These are phyloP conservation scores for Malassezia nana DNA, from an alignment of 1,284 basidiomycete genomes.

Conservation along the genomic window DNA sequence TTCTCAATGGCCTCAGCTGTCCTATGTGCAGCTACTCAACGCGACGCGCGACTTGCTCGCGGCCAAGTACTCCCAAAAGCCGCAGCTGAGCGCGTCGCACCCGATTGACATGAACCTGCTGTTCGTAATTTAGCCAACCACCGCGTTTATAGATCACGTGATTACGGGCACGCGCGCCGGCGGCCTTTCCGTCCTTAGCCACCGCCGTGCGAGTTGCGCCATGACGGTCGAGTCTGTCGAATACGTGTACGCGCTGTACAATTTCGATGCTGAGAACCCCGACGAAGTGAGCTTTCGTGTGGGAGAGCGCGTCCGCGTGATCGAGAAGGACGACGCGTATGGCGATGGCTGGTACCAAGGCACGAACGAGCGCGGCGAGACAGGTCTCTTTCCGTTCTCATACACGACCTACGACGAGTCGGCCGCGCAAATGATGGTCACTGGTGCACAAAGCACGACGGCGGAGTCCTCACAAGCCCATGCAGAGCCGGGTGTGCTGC, in stretches of 20 bases:
- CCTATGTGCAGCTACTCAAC: constrained; percentile 44
- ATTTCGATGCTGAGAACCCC: constrained; percentile 80
- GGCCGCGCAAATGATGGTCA: constrained; percentile 22
- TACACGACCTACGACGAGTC: constrained; percentile 57
- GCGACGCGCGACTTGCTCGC: constrained; percentile 35
- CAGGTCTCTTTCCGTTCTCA: constrained; percentile 80
- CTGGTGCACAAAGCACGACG: constrained; percentile 5
- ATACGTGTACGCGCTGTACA: constrained; percentile 58
- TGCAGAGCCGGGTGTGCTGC: constrained; percentile 30
- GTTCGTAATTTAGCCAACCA: constrained; percentile 27
- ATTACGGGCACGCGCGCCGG: neutral
- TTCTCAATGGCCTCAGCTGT: constrained; percentile 53
- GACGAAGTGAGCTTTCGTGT: constrained; percentile 81
- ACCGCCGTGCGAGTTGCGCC: neutral
- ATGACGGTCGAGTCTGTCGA: constrained; percentile 25
- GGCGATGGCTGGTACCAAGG: constrained; percentile 98
- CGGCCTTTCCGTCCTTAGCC: neutral
- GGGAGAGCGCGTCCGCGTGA: constrained; percentile 75
- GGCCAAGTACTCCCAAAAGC: constrained; percentile 46
- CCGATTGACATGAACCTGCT: constrained; percentile 45
- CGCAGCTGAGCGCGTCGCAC: constrained; percentile 48
- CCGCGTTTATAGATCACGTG: neutral
- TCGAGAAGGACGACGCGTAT: constrained; percentile 88
- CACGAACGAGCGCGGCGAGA: constrained; percentile 67
- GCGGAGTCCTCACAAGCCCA: neutral